Base-by-base conservation (phyloP, 2,329 filamentous ascomycete genomes). In the Epichloe glyceriae region DNA sequence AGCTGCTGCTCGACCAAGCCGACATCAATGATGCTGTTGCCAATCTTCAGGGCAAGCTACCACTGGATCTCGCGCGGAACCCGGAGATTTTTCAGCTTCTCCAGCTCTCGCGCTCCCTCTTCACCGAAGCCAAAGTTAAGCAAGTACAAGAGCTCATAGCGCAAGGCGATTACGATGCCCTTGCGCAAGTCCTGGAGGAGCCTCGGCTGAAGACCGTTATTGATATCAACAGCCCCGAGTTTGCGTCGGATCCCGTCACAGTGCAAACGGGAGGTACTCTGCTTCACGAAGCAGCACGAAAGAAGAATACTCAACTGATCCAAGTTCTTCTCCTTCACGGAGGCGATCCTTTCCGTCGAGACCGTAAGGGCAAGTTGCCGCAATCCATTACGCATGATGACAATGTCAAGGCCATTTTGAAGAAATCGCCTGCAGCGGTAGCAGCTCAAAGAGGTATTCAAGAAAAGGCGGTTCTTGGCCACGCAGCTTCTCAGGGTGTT, bases 371-470 rank as follows among this genome's bases (percentile, higher is more conserved):
- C 46, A 97, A 95, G 67, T 76, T 98, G 34, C 89, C 93, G 3
- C 93, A 98, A 64, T 91, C 96, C 66, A 85, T 96, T 44, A 97
- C 93, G 49, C 95, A 93, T 63, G 93, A 98, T 64, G 93, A 98
- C 62, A 80, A 80, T 53, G 95, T 88, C 15, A 81, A 85, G 52
- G 82, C 86, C 10, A 91, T 98, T 62, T 72, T 98, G 46, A 98
- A 97, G 71, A 88, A 84, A 61, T 97, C 91, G 0, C 93, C 93
- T 5, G 93, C 93, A 12, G 93, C 93, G 6, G 89, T 93, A 7
- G 90, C 89, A 14, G 93, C 93, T 1, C 93, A 97, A 68, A 80
- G 91, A 50, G 90, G 89, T 38, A 95, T 98, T 37, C 93, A 98
- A 67, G 93, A 98, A 68, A 95, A 93, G 72, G 93, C 90, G 0